Evolutionary conservation across 495 filamentous ascomycete genomes (phyloP), one percentile per base, ranked within the genome.

Genomic region (Penicillium mononematosum): DNA sequence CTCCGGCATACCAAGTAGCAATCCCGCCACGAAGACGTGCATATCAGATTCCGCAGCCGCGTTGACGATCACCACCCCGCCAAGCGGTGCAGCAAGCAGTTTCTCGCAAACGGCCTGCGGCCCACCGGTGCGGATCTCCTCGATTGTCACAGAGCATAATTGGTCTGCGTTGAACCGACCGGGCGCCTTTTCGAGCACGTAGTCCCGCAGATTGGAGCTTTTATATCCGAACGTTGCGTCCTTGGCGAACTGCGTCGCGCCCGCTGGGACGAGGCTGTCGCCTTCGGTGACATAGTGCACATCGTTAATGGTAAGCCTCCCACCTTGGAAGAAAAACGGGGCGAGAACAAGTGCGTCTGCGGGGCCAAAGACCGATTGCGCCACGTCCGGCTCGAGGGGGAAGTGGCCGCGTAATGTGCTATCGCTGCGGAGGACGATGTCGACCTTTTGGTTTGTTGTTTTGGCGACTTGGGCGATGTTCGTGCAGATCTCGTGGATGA

Each of bases 311-410:
- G 79, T 83, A 34, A 71, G 77, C 8, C 79, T 57, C 0, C 80
- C 78, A 12, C 80, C 80, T 58, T 82, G 79, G 52, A 74, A 76
- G 59, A 83, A 82, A 61, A 83, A 83, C 4, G 79, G 80, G 0
- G 78, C 78, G 0, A 83, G 67, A 8, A 82, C 67, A 63, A 76
- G 73, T 1, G 69, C 78, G 61, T 80, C 75, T 0, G 67, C 60
- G 8, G 69, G 50, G 7, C 78, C 78, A 11, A 81, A 74, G 20
- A 77, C 74, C 2, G 69, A 68, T 54, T 79, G 70, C 39, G 75
- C 78, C 9, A 77, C 71, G 51, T 83, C 79, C 0, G 74, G 70
- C 44, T 83, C 79, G 4, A 78, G 60, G 5, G 79, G 80, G 55
- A 82, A 81, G 54, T 83, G 80, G 9, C 80, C 80, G 5, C 80